phyloP scores from a whole-genome alignment of 179 eudicot species.

The Nepenthes alata region DNA sequence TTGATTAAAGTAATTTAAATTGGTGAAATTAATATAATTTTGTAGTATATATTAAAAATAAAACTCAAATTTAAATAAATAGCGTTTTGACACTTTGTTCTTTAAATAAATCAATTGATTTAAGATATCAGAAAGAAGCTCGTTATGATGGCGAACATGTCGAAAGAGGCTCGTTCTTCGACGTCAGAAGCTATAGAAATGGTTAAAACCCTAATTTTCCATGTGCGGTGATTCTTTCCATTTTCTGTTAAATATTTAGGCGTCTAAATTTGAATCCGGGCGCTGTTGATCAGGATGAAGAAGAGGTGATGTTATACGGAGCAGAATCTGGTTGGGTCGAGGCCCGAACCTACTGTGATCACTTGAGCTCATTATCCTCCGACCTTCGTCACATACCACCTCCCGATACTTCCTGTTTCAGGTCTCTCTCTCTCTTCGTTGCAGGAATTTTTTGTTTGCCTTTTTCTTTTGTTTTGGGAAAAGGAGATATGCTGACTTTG shows the following conservation, averaged over 20 bases:
- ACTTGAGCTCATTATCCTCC: constrained; percentile 32
- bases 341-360: constrained; percentile 63
- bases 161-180: constrained; percentile 14
- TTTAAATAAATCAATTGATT: too few species aligned
- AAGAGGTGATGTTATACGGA: constrained; percentile 24
- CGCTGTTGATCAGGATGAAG: constrained; percentile 20
- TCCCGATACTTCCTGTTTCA: constrained; percentile 45
- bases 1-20: too few species aligned
- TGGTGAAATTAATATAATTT: too few species aligned
- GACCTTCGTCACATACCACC: constrained; percentile 61
- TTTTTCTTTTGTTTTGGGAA: neutral
- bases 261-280: too few species aligned
- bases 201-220: constrained; percentile 1
- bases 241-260: too few species aligned
- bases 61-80: too few species aligned
- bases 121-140: too few species aligned
- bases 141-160: constrained; percentile 4
- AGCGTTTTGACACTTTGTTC: too few species aligned
- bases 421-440: constrained; percentile 21
- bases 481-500: neutral
- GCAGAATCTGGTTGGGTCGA: constrained; percentile 77
- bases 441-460: neutral
- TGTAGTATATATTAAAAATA: too few species aligned
- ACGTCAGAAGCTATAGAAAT: constrained; percentile 5
- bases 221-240: too few species aligned